Evolutionary conservation across 768 basidiomycete genomes (phyloP).

Genomic region (Trametes sanguinea): DNA sequence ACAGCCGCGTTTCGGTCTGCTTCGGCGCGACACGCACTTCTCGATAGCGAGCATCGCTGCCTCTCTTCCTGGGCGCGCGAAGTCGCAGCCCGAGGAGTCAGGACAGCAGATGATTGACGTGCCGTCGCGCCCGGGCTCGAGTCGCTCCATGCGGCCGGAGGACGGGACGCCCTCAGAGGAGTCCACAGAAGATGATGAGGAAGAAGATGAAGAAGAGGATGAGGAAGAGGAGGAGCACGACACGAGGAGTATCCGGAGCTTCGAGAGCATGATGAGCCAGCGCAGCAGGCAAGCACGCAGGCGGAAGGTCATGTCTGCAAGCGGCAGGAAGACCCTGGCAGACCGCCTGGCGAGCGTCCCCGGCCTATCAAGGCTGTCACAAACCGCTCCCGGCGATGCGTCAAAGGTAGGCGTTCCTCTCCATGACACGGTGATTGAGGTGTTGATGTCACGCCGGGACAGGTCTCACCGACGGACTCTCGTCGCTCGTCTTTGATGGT

Average conservation of each 20-base stretch:
- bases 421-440: background rate
- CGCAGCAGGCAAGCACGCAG: constrained; percentile 36
- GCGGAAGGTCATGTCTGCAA: constrained; percentile 26
- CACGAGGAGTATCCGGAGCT: constrained; percentile 78
- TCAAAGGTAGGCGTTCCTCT: constrained; percentile 20
- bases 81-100: constrained; percentile 36
- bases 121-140: constrained; percentile 51
- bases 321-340: constrained; percentile 68
- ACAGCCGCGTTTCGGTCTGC: constrained; percentile 61
- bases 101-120: constrained; percentile 63
- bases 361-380: constrained; percentile 48
- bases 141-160: constrained; percentile 37
- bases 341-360: constrained; percentile 84
- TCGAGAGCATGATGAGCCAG: constrained; percentile 80
- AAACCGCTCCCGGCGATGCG: constrained; percentile 22
- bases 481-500: constrained; percentile 44
- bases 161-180: constrained; percentile 30
- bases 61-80: constrained; percentile 55
- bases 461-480: constrained; percentile 41
- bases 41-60: constrained; percentile 78
- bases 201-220: constrained; percentile 41
- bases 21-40: constrained; percentile 76
- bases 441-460: constrained; percentile 1
- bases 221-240: constrained; percentile 51
- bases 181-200: constrained; percentile 40